Evolutionary conservation across 2,329 filamentous ascomycete genomes (phyloP).

Genomic region (Ceratocystis cacaofunesta): DNA sequence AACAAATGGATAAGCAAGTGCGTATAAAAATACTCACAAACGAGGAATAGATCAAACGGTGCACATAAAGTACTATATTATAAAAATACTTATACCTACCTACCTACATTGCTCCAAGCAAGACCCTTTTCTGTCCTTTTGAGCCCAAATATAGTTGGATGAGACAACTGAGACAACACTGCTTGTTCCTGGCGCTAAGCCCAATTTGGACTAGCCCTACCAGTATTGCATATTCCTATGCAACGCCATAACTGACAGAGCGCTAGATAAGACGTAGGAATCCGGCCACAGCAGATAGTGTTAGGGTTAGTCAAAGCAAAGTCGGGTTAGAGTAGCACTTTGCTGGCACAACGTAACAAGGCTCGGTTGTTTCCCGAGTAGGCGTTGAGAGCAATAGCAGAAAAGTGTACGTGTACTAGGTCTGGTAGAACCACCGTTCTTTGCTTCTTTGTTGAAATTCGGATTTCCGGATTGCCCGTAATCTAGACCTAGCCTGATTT

Average conservation of each 20-base stretch:
- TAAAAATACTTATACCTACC: not conserved
- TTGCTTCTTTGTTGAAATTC: not conserved
- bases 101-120: not conserved
- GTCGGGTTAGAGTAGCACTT: not conserved
- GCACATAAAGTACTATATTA: not conserved
- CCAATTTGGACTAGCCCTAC: not conserved
- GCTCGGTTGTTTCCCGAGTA: not conserved
- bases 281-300: not conserved
- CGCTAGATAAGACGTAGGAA: too few relatives aligned
- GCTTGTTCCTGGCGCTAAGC: slow-evolving; percentile 18
- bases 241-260: not conserved
- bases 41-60: not conserved
- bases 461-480: not conserved
- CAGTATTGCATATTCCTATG: not conserved
- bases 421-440: not conserved
- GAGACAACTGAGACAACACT: not conserved
- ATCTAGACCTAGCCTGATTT: not conserved
- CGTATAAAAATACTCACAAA: not conserved
- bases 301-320: not conserved
- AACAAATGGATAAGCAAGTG: not conserved
- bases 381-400: not conserved
- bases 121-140: not conserved
- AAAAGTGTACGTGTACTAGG: not conserved
- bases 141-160: slow-evolving; percentile 1
- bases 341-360: not conserved